Evolutionary conservation across 768 basidiomycete genomes (phyloP).

Genomic region (Xerocomus brunneocitrinus): DNA sequence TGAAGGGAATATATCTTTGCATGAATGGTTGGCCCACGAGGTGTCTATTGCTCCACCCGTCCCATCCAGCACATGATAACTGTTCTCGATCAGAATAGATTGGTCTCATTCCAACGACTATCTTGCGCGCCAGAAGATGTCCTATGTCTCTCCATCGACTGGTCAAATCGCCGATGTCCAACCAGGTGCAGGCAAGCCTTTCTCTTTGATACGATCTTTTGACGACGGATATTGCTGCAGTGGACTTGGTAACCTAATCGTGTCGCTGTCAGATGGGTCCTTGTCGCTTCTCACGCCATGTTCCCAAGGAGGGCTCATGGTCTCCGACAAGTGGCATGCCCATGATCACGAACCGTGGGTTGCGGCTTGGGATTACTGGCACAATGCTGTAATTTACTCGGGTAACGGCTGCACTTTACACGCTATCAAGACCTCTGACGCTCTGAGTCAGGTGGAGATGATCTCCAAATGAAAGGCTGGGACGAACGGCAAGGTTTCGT

Average conservation of each 20-base stretch:
- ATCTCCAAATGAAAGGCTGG: constrained; percentile 87
- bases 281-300: constrained; percentile 55
- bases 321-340: constrained; percentile 69
- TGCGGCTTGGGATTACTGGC: constrained; percentile 86
- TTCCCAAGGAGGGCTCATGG: constrained; percentile 40
- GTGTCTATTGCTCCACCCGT: constrained; percentile 28
- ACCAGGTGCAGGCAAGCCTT: constrained; percentile 37
- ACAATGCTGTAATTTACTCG: constrained; percentile 75
- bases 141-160: constrained; percentile 90
- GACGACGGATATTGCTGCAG: constrained; percentile 29
- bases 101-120: constrained; percentile 41
- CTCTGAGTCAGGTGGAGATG: constrained; percentile 76
- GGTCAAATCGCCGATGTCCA: constrained; percentile 68
- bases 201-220: not conserved
- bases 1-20: constrained; percentile 70
- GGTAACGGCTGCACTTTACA: constrained; percentile 42
- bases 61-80: not conserved
- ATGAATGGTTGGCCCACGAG: constrained; percentile 48
- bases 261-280: constrained; percentile 78
- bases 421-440: not conserved
- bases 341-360: constrained; percentile 97
- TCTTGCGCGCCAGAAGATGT: constrained; percentile 49
- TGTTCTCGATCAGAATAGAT: constrained; percentile 31
- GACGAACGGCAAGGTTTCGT: constrained; percentile 66
- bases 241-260: constrained; percentile 55